These are phyloP conservation scores for Acidomyces sp. DNA, from an alignment of 495 filamentous ascomycete species.

Conservation along the genomic window DNA sequence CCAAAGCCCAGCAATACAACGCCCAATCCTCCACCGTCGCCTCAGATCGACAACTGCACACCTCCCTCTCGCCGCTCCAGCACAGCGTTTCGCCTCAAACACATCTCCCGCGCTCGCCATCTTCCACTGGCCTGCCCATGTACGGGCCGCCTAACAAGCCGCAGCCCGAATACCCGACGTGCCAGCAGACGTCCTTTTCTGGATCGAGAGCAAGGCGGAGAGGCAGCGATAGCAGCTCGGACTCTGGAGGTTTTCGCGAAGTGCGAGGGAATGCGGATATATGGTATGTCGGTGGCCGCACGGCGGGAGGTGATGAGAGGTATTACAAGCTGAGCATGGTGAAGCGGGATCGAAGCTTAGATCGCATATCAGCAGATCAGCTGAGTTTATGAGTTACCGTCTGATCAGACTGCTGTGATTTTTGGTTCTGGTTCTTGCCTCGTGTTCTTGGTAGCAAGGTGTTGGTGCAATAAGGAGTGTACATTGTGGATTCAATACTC, in stretches of 20 bases:
- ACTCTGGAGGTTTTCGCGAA: slow-evolving; percentile 55
- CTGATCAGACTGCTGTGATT: background rate
- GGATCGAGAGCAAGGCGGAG: slow-evolving; percentile 37
- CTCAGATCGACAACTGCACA: slow-evolving; percentile 1
- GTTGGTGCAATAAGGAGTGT: background rate
- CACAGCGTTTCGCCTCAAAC: slow-evolving; percentile 20
- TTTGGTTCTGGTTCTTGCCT: background rate
- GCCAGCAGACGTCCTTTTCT: slow-evolving; percentile 29
- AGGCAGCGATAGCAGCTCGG: slow-evolving; percentile 66
- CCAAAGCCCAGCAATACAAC: slow-evolving; percentile 7
- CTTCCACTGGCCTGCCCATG: slow-evolving; percentile 12
- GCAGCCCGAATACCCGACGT: slow-evolving; percentile 22
- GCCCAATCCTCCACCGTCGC: slow-evolving; percentile 13
- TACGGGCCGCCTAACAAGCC: slow-evolving; percentile 18
- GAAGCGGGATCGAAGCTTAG: slow-evolving; percentile 42
- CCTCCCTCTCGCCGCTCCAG: slow-evolving; percentile 13
- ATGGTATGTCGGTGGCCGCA: slow-evolving; percentile 82
- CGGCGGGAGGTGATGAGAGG: slow-evolving; percentile 71
- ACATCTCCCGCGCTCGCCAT: slow-evolving; percentile 25
- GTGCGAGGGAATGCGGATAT: slow-evolving; percentile 58
- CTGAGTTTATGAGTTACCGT: slow-evolving; percentile 52
- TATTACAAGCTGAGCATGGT: slow-evolving; percentile 66
- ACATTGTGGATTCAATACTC: background rate
- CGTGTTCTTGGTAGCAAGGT: too few species aligned
- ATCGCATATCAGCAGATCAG: slow-evolving; percentile 49